Conservation (phyloP, 805 yeast genomes). For the Priceomyces melissophilus region DNA sequence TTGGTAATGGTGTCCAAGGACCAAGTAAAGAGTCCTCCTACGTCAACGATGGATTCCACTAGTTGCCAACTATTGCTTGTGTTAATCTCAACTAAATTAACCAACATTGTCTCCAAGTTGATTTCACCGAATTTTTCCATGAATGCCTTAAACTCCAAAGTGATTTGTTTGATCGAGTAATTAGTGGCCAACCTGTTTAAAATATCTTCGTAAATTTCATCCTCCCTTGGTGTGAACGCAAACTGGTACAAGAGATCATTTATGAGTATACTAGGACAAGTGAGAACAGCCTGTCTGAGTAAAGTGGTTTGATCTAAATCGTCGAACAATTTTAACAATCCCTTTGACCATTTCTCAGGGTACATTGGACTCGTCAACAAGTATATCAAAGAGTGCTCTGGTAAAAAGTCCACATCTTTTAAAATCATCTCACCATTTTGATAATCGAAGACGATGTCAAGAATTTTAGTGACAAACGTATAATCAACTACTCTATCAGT, state of each 20-base stretch:
- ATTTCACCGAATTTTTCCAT: slow-evolving; percentile 19
- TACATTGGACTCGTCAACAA: slow-evolving; percentile 84
- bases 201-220: slow-evolving; percentile 64
- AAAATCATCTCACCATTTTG: slow-evolving; percentile 19
- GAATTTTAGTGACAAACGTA: slow-evolving; percentile 46
- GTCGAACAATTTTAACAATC: slow-evolving; percentile 50
- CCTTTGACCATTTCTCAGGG: slow-evolving; percentile 57
- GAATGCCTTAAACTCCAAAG: slow-evolving; percentile 41
- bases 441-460: slow-evolving; percentile 36
- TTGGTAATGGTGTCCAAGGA: slow-evolving; percentile 46
- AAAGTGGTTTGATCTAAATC: slow-evolving; percentile 51
- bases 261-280: slow-evolving; percentile 68
- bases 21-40: slow-evolving; percentile 70
- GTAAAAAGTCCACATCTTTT: slow-evolving; percentile 31
- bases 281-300: slow-evolving; percentile 76
- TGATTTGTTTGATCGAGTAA: slow-evolving; percentile 57
- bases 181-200: slow-evolving; percentile 66
- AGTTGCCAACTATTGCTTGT: slow-evolving; percentile 55
- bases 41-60: slow-evolving; percentile 64
- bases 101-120: slow-evolving; percentile 37
- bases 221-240: slow-evolving; percentile 46
- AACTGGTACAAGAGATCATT: slow-evolving; percentile 63
- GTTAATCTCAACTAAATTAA: slow-evolving; percentile 33
- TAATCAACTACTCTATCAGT: slow-evolving; percentile 64
- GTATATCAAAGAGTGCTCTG: slow-evolving; percentile 64